phyloP scores from a whole-genome alignment of 2,329 filamentous ascomycete genomes.

The Mycosphaerelloides madeirae region DNA sequence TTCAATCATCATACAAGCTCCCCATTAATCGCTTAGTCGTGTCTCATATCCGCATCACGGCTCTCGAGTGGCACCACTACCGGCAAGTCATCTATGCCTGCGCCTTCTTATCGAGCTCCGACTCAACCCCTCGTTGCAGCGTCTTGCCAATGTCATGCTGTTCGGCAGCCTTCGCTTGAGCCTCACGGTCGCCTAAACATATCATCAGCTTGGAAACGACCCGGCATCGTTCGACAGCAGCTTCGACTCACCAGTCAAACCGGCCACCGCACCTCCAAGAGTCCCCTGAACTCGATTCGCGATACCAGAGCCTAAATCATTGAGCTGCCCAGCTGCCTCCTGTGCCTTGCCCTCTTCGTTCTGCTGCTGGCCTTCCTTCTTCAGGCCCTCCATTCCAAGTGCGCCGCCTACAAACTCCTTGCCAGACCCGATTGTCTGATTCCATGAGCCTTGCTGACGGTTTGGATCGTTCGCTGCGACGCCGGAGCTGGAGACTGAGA shows the following conservation, averaged over 20 bases:
- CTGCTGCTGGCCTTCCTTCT: conserved; percentile 68
- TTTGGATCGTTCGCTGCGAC: conserved; percentile 68
- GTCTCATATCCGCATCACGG: background rate
- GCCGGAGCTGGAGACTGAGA: conserved; percentile 64
- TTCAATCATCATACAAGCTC: too few relatives aligned
- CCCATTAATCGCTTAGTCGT: too few relatives aligned
- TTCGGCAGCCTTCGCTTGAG: conserved; percentile 60
- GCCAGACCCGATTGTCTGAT: conserved; percentile 81
- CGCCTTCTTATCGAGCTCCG: conserved; percentile 69
- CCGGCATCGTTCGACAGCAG: conserved; percentile 42
- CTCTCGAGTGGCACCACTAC: too few relatives aligned
- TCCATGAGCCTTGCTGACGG: conserved; percentile 69
- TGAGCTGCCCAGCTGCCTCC: conserved; percentile 77
- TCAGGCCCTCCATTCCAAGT: conserved; percentile 69
- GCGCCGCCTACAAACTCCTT: conserved; percentile 78
- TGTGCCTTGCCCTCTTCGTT: conserved; percentile 74
- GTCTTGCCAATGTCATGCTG: conserved; percentile 81
- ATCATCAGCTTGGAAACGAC: background rate
- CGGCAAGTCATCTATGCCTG: conserved; percentile 10
- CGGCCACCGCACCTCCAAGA: conserved; percentile 66
- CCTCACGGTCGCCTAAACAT: conserved; percentile 9
- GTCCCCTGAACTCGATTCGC: conserved; percentile 45
- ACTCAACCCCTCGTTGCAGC: conserved; percentile 74
- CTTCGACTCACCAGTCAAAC: conserved; percentile 57
- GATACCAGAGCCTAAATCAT: conserved; percentile 64